Conservation (phyloP, 2,329 filamentous ascomycete genomes). For the Incumbomyces delicatus region DNA sequence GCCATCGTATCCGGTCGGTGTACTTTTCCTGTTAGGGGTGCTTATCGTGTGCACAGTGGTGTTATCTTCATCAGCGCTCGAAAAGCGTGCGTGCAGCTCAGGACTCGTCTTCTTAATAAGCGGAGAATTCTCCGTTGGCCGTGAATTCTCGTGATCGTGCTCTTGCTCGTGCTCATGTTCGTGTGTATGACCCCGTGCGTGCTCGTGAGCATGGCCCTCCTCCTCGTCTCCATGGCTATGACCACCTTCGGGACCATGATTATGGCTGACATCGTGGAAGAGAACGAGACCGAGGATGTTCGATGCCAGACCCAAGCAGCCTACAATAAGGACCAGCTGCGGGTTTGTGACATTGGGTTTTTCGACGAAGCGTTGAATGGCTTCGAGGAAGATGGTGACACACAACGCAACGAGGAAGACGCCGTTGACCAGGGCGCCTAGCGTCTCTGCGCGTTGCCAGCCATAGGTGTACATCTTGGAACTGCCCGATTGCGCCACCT, state of each 20-base stretch:
- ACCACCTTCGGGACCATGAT: slow-evolving; percentile 54
- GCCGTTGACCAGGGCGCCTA: slow-evolving; percentile 92
- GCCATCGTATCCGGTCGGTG: slow-evolving; percentile 13
- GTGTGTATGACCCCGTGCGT: slow-evolving; percentile 27
- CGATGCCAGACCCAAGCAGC: slow-evolving; percentile 71
- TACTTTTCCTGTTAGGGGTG: slow-evolving; percentile 22
- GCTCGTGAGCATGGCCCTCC: slow-evolving; percentile 41
- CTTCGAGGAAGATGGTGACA: slow-evolving; percentile 91
- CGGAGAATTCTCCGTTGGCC: not conserved
- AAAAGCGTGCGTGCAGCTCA: slow-evolving; percentile 12
- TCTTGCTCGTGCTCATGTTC: slow-evolving; percentile 25
- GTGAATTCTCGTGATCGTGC: slow-evolving; percentile 1
- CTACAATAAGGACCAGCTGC: slow-evolving; percentile 79
- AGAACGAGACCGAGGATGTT: slow-evolving; percentile 84
- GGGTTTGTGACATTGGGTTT: slow-evolving; percentile 80
- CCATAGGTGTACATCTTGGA: slow-evolving; percentile 95
- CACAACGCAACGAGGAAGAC: slow-evolving; percentile 96
- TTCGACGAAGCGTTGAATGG: slow-evolving; percentile 82
- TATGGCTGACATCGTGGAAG: slow-evolving; percentile 87
- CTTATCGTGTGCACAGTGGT: slow-evolving; percentile 19
- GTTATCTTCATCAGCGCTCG: slow-evolving; percentile 23
- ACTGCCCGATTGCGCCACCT: slow-evolving; percentile 70
- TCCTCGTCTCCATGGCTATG: slow-evolving; percentile 40
- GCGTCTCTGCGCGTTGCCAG: slow-evolving; percentile 93
- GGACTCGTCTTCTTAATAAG: slow-evolving; percentile 2